Percentiles rank a stretch among this genome's conserved stretches.
phyloP scores from a whole-genome alignment of 2,329 filamentous ascomycete species.

The Mollisia scopiformis region DNA sequence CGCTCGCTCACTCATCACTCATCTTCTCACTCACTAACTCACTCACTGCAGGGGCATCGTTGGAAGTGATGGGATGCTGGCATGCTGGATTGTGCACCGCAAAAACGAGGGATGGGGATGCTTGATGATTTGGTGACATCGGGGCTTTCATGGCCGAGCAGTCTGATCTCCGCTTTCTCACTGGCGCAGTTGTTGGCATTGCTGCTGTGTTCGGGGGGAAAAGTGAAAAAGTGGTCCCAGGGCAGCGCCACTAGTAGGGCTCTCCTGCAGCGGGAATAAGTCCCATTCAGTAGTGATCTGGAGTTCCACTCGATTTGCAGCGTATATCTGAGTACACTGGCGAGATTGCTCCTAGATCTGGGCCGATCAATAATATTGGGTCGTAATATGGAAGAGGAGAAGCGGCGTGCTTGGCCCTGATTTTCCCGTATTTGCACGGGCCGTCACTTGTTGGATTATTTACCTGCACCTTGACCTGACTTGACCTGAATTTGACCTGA shows the following conservation, averaged over 20 bases:
- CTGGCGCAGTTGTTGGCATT: neutral
- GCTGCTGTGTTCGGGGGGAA: neutral
- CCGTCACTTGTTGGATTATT: too few relatives aligned
- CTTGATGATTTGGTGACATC: neutral
- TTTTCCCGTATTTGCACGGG: neutral
- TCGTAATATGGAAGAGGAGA: too few relatives aligned
- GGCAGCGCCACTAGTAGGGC: neutral
- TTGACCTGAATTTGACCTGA: too few relatives aligned
- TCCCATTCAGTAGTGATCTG: neutral
- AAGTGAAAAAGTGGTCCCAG: neutral
- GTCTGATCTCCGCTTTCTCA: neutral
- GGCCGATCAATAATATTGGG: neutral
- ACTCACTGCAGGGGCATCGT: neutral
- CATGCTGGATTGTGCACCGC: neutral
- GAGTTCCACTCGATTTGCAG: neutral
- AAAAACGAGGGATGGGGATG: neutral
- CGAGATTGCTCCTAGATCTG: neutral
- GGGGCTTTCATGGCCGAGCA: too few relatives aligned
- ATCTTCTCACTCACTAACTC: too few relatives aligned
- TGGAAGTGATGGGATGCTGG: neutral
- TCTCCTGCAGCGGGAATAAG: neutral
- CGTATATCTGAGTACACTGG: neutral
- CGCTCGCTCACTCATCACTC: too few relatives aligned
- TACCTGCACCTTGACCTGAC: too few relatives aligned
- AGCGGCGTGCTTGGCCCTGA: neutral